A percentile compares a stretch with the other conserved stretches of the same genome.
Evolutionary conservation across 768 basidiomycete species (phyloP).

Genomic region (Leccinum barrowsii): DNA sequence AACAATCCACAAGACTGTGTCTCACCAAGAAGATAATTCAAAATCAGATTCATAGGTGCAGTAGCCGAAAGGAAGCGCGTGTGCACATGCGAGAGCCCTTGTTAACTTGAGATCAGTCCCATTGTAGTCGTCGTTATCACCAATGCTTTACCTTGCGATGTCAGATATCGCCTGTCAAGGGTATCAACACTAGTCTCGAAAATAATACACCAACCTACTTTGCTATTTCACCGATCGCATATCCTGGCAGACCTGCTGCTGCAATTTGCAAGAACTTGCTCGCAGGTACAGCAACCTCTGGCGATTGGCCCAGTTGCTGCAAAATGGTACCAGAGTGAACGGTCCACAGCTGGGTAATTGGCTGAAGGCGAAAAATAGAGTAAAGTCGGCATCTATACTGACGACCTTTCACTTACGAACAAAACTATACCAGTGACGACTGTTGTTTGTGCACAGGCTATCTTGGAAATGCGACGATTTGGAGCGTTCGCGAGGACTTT

Average conservation of each 20-base stretch:
- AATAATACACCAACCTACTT: constrained; percentile 23
- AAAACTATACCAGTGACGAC: constrained; percentile 24
- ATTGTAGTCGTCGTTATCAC: neutral
- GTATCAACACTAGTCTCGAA: constrained; percentile 1
- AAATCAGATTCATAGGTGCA: constrained; percentile 20
- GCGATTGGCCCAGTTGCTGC: constrained; percentile 34
- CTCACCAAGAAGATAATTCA: constrained; percentile 28
- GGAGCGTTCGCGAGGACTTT: constrained; percentile 13
- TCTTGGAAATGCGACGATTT: constrained; percentile 11
- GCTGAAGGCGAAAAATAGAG: constrained; percentile 4
- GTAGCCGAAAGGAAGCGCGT: constrained; percentile 20
- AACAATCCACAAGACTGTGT: neutral
- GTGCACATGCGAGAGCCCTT: constrained; percentile 24
- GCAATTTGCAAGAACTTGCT: constrained; percentile 38
- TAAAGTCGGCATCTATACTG: neutral
- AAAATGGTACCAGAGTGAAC: constrained; percentile 35
- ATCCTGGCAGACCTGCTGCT: constrained; percentile 44
- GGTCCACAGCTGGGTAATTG: constrained; percentile 22
- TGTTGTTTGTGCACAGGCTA: constrained; percentile 17
- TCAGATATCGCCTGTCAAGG: constrained; percentile 18
- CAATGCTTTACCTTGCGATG: constrained; percentile 14
- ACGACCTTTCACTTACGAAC: constrained; percentile 12
- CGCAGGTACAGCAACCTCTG: constrained; percentile 38
- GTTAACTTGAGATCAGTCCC: neutral
- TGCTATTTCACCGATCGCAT: constrained; percentile 40